Evolutionary conservation across 257 asterid species (phyloP), one percentile per base, ranked within the genome.

Genomic region (Leonotis leonurus): DNA sequence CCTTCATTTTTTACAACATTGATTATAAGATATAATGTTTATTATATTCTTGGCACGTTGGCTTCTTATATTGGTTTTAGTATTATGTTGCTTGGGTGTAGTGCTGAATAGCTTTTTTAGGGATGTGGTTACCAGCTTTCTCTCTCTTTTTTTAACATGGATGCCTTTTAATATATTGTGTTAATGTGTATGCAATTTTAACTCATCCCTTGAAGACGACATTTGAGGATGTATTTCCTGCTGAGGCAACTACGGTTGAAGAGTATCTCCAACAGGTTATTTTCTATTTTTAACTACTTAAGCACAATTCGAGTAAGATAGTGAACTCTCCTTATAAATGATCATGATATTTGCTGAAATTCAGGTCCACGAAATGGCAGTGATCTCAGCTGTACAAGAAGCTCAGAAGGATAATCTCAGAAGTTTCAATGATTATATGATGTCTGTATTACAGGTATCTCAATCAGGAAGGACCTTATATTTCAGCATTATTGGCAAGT

Each of bases 281-380:
- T 27, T 67, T 43, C 60, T 54, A 13, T 57, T 58, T 70, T 44
- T n/a, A n/a, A 68, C 8, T 45, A 25, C 33, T 40, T 39, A 43
- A 33, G 39, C 71, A 48, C 54, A 16, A n/a, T 51, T 18, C 6
- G 27, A 24, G 51, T 26, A 59, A 53, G 71, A 11, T 51, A 7
- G 29, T 58, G 37, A 49, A 72, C 26, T 68, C 59, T 32, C 53
- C 54, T 55, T 35, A 24, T 70, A n/a, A 62, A 29, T 54, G 40
- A 27, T 25, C 24, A 11, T 73, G 37, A 30, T 3, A 56, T 56
- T 73, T 63, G 46, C 58, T 80, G 71, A 71, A 32, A 74, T 70
- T 62, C 71, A 92, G 97, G 95, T 92, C 67, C 97, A 78, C 76
- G 99, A 92, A 79, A 92, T 92, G 97, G 85, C 99, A 74, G 89